Percentiles rank a stretch among this genome's conserved stretches.
Conservation (phyloP, 192 early-diverging fungal genomes). For the Jimgerdemannia flammicorona region DNA sequence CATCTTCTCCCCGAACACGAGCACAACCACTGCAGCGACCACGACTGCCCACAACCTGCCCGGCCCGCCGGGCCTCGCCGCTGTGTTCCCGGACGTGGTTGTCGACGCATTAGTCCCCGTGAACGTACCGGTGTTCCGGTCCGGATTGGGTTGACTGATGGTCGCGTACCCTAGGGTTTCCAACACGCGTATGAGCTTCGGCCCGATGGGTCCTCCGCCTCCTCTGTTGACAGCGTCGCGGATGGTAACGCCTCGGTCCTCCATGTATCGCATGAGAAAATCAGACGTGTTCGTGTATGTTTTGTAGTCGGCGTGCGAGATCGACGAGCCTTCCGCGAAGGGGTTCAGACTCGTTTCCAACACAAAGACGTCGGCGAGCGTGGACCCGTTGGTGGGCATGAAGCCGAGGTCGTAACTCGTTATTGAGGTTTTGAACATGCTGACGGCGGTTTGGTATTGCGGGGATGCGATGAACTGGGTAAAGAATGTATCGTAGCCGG, state of each 20-base stretch:
- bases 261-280: conserved; percentile 35
- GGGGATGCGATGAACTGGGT: conserved; percentile 2
- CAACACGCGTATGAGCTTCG: conserved; percentile 19
- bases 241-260: conserved; percentile 27
- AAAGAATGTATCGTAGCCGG: background rate
- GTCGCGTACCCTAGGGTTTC: conserved; percentile 24
- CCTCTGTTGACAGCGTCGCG: conserved; percentile 9
- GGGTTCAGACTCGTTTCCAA: conserved; percentile 29
- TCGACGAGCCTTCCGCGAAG: conserved; percentile 30
- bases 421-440: conserved; percentile 1
- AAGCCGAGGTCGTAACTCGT: conserved; percentile 10
- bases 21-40: too few species aligned
- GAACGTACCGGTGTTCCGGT: too few species aligned
- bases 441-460: conserved; percentile 4
- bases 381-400: background rate
- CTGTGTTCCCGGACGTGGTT: too few species aligned
- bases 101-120: too few species aligned
- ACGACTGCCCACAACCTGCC: too few species aligned
- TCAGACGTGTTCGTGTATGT: conserved; percentile 24
- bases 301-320: conserved; percentile 35
- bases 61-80: too few species aligned
- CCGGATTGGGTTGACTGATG: background rate
- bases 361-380: conserved; percentile 5
- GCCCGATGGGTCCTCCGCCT: conserved; percentile 18
- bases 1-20: too few species aligned